phyloP scores from a whole-genome alignment of 352 stramenopile genomes.

The Peronospora farinosa region DNA sequence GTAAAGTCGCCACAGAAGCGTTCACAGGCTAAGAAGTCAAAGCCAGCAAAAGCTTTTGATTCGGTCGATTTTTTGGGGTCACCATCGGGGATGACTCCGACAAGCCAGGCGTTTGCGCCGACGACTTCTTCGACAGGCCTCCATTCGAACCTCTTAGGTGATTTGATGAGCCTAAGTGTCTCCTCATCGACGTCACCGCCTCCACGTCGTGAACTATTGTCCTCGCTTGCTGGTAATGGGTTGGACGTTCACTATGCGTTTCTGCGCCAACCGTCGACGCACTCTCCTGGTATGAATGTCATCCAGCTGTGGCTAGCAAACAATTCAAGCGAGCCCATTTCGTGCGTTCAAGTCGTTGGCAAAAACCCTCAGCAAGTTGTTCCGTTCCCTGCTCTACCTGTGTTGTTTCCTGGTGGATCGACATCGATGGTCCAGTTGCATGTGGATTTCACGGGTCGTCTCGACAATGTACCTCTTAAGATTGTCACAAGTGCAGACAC shows the following conservation, averaged over 20 bases:
- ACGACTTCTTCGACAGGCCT: conserved; percentile 10
- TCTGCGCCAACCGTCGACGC: conserved; percentile 50
- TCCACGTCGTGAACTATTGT: conserved; percentile 44
- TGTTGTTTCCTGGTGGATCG: conserved; percentile 72
- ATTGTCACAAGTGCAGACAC: conserved; percentile 48
- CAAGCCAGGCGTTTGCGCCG: conserved; percentile 13
- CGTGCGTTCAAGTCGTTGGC: conserved; percentile 36
- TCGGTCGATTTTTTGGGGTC: conserved; percentile 43
- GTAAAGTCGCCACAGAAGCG: conserved; percentile 36
- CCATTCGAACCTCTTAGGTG: conserved; percentile 34
- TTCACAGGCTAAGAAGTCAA: conserved; percentile 26
- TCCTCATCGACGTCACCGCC: conserved; percentile 32
- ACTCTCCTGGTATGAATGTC: conserved; percentile 61
- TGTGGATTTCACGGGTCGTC: conserved; percentile 68
- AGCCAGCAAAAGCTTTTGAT: conserved; percentile 38
- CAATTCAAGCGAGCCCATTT: conserved; percentile 54
- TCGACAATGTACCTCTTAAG: conserved; percentile 63
- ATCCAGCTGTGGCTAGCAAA: conserved; percentile 70
- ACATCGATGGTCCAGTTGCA: conserved; percentile 75
- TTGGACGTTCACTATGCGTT: conserved; percentile 66
- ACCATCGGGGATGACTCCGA: conserved; percentile 9
- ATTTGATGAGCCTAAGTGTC: conserved; percentile 62
- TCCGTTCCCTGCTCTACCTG: conserved; percentile 74
- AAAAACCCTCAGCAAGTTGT: conserved; percentile 49
- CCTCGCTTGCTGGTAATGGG: conserved; percentile 43